Conservation (phyloP, 352 stramenopile species). For the Globisporangium camurandrum region DNA sequence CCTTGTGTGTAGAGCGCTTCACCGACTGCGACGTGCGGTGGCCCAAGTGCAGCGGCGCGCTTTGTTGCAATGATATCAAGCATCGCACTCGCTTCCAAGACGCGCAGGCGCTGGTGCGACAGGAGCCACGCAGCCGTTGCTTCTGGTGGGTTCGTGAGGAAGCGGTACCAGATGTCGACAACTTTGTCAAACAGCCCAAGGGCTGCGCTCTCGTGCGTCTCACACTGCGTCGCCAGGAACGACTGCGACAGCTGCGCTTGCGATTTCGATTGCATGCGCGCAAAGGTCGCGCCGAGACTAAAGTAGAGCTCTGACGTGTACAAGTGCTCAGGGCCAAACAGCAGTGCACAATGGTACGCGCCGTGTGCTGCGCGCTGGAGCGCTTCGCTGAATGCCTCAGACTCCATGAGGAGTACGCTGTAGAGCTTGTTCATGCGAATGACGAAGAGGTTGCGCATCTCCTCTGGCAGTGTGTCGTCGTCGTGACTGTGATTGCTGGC, state of each 20-base stretch:
- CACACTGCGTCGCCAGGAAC: slow-evolving; percentile 8
- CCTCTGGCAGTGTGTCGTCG: slow-evolving; percentile 25
- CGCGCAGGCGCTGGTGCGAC: slow-evolving; percentile 42
- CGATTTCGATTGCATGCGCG: slow-evolving; percentile 29
- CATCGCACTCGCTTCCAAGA: slow-evolving; percentile 52
- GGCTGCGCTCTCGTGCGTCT: slow-evolving; percentile 36
- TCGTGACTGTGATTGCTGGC: not conserved
- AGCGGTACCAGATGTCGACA: slow-evolving; percentile 74
- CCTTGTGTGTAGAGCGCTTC: slow-evolving; percentile 57
- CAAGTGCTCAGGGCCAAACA: slow-evolving; percentile 66
- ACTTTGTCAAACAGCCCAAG: slow-evolving; percentile 72
- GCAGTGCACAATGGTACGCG: slow-evolving; percentile 59
- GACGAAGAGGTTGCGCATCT: slow-evolving; percentile 52
- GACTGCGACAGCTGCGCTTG: slow-evolving; percentile 14
- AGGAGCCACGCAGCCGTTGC: slow-evolving; percentile 59
- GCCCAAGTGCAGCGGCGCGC: slow-evolving; percentile 29
- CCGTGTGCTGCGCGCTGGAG: slow-evolving; percentile 57
- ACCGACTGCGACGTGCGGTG: slow-evolving; percentile 45
- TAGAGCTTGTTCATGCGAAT: slow-evolving; percentile 74
- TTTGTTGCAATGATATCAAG: slow-evolving; percentile 42
- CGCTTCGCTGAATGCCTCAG: slow-evolving; percentile 35
- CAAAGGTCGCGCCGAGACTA: slow-evolving; percentile 55
- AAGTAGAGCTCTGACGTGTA: slow-evolving; percentile 76
- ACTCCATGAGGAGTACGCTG: slow-evolving; percentile 49
- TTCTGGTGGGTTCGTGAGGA: slow-evolving; percentile 60